These are phyloP conservation scores for Leishmania mexicana DNA, from an alignment of 208 protist genomes.

Conservation along the genomic window DNA sequence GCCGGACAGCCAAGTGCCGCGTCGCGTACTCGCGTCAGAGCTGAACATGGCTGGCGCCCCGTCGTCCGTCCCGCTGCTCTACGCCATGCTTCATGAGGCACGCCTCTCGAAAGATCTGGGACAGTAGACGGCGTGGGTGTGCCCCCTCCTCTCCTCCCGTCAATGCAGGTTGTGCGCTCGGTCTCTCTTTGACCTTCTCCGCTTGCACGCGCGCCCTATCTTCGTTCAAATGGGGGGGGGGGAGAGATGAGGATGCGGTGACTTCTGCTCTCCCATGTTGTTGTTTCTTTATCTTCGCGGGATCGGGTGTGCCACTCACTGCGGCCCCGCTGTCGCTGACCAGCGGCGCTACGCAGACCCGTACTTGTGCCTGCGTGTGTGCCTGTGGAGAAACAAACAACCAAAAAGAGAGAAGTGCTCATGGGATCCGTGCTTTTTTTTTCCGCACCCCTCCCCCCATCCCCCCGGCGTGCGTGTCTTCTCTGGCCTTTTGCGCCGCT, in stretches of 20 bases:
- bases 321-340: background rate
- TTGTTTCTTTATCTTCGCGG: background rate
- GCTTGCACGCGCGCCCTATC: background rate
- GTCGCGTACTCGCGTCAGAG: conserved; percentile 71
- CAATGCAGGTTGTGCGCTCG: background rate
- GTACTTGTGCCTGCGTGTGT: background rate
- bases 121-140: background rate
- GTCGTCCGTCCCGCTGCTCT: conserved; percentile 68
- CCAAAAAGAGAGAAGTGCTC: background rate
- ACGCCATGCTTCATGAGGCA: conserved; percentile 82
- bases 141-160: background rate
- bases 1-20: conserved; percentile 55
- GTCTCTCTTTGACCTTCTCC: background rate
- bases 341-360: background rate
- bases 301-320: background rate
- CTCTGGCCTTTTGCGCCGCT: background rate
- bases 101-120: conserved; percentile 55
- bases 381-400: background rate
- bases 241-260: background rate
- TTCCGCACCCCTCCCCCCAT: too few relatives aligned
- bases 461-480: background rate
- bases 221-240: background rate
- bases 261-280: background rate
- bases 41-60: conserved; percentile 79
- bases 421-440: background rate